A percentile compares a stretch with the other conserved stretches of the same genome.
Conservation (phyloP, 352 stramenopile species). For the Globisporangium cederbergense region DNA sequence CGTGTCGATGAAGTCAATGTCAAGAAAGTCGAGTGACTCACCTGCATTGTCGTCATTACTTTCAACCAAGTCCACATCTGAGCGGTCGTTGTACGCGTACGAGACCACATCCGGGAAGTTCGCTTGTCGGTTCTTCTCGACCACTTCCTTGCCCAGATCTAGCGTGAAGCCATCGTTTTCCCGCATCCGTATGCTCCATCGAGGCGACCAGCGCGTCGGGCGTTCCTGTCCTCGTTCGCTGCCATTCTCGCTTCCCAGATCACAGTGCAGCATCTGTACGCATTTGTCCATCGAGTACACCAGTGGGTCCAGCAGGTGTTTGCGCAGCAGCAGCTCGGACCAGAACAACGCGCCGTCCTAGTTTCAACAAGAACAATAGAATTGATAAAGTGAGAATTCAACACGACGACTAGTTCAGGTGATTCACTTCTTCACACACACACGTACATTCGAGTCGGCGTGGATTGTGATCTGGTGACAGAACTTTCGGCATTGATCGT, state of each 20-base stretch:
- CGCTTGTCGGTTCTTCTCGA: constrained; percentile 46
- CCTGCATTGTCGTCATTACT: constrained; percentile 15
- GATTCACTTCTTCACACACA: not conserved
- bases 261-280: constrained; percentile 48
- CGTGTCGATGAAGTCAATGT: constrained; percentile 87
- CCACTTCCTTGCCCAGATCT: constrained; percentile 42
- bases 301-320: constrained; percentile 31
- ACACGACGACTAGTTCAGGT: too few species aligned
- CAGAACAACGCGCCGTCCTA: constrained; percentile 75
- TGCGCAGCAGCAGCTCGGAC: constrained; percentile 49
- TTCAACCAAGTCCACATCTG: constrained; percentile 9
- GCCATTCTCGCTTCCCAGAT: constrained; percentile 7
- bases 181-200: constrained; percentile 14
- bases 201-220: not conserved
- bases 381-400: not conserved
- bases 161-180: constrained; percentile 26
- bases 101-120: constrained; percentile 48
- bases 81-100: constrained; percentile 50
- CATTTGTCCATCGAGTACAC: constrained; percentile 55
- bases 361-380: not conserved
- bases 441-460: constrained; percentile 43
- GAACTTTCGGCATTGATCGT: constrained; percentile 50
- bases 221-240: not conserved
- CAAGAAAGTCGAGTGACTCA: constrained; percentile 43
- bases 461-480: constrained; percentile 72